Evolutionary conservation across 257 asterid genomes (phyloP).

Genomic region (Solanum piurae): DNA sequence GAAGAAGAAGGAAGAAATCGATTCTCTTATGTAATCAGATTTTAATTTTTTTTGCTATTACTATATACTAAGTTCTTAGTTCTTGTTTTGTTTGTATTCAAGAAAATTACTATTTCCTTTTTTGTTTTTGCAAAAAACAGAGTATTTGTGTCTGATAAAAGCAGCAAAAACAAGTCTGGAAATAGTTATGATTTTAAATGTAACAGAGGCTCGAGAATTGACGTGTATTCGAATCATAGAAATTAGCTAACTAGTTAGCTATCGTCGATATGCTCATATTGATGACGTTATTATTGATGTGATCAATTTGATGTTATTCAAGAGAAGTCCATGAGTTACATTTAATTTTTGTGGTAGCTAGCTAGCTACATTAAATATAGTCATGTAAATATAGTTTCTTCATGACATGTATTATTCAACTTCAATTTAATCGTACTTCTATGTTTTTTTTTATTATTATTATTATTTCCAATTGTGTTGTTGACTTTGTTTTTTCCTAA

Average conservation of each 20-base stretch:
- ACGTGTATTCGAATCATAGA: background rate
- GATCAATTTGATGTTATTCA: constrained; percentile 14
- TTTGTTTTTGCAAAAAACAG: constrained; percentile 27
- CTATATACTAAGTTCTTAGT: background rate
- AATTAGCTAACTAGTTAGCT: background rate
- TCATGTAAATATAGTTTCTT: background rate
- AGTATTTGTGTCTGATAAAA: background rate
- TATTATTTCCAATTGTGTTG: background rate
- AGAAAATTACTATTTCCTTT: constrained; percentile 39
- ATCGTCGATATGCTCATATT: background rate
- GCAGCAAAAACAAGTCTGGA: constrained; percentile 63
- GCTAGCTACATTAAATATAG: background rate
- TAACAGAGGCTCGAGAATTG: background rate
- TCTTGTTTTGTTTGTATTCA: background rate
- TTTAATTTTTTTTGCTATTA: constrained; percentile 1
- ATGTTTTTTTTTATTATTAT: background rate
- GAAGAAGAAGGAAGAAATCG: background rate
- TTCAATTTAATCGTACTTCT: background rate
- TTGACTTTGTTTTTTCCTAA: background rate
- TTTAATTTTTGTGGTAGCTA: constrained; percentile 21
- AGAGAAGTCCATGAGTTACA: constrained; percentile 67
- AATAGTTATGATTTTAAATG: constrained; percentile 21
- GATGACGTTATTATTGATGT: background rate
- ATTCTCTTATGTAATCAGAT: background rate
- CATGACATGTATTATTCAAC: background rate